Base-by-base conservation (phyloP, 2,329 filamentous ascomycete species). In the Diaporthe humulicola region DNA sequence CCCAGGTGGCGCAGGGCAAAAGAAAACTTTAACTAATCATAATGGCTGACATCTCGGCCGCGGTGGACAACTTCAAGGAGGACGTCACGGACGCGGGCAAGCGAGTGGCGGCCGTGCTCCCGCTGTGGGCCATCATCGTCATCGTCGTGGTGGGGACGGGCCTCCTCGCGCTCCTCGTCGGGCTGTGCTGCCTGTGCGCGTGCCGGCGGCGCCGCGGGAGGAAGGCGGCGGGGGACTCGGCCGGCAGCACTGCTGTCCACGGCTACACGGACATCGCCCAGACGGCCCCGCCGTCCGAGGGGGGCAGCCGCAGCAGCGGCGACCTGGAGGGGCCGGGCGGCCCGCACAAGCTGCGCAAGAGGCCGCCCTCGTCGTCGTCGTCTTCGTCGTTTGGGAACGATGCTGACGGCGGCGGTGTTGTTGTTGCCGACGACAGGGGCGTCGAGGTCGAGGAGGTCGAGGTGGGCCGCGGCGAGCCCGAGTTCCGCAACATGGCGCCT, bases 81-180 rank as follows among this genome's bases (percentile, higher is more conserved):
- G 57, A 14, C 19, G 45, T 64, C 33, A 42, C 33, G 33, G 57
- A 72, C 9, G 33, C 38, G 5, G 15, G 33, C 33, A 64, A 14
- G 48, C 70, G 70, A 4, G 70, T 40, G 45, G 28, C 70, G 25
- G 50, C 70, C 33, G 42, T 52, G 58, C 77, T 84, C 48, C 82
- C 81, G 4, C 79, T 80, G n/a, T 82, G 83, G 28, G 80, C 78
- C 28, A 79, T 86, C 73, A 78, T 89, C 45, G 84, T 84, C 71
- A 86, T 90, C 71, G 85, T 85, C 17, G 77, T 91, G 36, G 85
- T 85, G 42, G 87, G 87, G n/a, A 86, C 86, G 22, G 78, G 87
- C 2, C 71, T 88, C 9, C 74, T 90, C 19, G 87, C 88, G 36
- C 74, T 88, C 33, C 83, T 88, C 60, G 78, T 87, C 8, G 86